phyloP scores from a whole-genome alignment of 148 eudicot species.

The Heliamphora exappendiculata region DNA sequence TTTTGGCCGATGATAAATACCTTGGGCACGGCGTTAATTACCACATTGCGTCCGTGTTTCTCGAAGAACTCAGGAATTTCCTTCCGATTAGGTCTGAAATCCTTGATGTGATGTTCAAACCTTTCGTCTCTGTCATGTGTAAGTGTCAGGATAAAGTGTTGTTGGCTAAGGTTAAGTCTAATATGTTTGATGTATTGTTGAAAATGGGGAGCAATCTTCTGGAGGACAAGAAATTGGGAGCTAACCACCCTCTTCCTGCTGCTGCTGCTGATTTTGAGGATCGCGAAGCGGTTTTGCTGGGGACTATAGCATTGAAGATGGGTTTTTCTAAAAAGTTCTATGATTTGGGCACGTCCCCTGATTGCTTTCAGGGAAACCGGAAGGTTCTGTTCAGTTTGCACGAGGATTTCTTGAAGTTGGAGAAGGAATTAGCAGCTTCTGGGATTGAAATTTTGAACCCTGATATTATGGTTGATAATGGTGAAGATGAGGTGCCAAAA shows the following conservation, averaged over 20 bases:
- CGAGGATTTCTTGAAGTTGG: conserved; percentile 72
- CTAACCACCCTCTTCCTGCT: neutral
- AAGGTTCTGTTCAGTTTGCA: conserved; percentile 62
- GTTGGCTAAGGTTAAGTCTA: conserved; percentile 56
- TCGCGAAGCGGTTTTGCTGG: conserved; percentile 37
- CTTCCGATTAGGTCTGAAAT: conserved; percentile 53
- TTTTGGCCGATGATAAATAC: conserved; percentile 41
- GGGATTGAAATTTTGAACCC: conserved; percentile 50
- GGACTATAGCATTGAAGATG: conserved; percentile 44
- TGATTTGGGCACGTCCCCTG: conserved; percentile 51
- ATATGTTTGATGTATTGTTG: conserved; percentile 54
- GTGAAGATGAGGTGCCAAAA: conserved; percentile 43
- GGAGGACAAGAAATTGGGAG: conserved; percentile 34
- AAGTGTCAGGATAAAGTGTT: conserved; percentile 55
- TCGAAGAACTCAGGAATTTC: conserved; percentile 60
- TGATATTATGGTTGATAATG: conserved; percentile 24
- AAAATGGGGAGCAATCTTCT: conserved; percentile 49
- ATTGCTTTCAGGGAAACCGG: conserved; percentile 82
- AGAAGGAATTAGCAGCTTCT: conserved; percentile 55
- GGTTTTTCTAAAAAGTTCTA: conserved; percentile 48
- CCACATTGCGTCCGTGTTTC: conserved; percentile 64
- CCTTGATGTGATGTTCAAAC: conserved; percentile 45
- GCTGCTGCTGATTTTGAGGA: conserved; percentile 23
- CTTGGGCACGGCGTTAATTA: conserved; percentile 74
- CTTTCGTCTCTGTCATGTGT: conserved; percentile 42